These are phyloP conservation scores for Leptographium galeiforme DNA, from an alignment of 2,329 filamentous ascomycete genomes.

Conservation along the genomic window DNA sequence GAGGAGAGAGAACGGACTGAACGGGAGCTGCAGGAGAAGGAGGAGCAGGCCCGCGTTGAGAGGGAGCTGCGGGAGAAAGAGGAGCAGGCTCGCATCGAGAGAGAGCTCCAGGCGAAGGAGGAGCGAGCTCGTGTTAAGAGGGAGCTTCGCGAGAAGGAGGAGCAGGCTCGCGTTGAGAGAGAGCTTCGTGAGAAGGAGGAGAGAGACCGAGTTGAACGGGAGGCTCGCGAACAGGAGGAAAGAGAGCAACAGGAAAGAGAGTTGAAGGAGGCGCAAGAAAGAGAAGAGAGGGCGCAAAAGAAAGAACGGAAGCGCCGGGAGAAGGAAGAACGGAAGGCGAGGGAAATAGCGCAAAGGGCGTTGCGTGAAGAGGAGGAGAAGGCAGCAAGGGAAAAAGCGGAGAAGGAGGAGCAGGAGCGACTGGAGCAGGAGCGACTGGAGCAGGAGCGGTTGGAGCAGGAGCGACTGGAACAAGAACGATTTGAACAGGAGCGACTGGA, in stretches of 20 bases:
- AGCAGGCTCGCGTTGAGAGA: not conserved
- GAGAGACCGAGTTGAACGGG: not conserved
- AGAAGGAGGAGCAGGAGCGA: not conserved
- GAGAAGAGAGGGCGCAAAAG: not conserved
- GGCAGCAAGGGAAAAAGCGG: not conserved
- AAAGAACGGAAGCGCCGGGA: not conserved
- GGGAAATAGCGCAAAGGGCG: not conserved
- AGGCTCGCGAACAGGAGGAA: not conserved
- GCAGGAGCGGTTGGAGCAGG: slow-evolving; percentile 1
- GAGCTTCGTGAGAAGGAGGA: not conserved
- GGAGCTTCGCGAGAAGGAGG: not conserved
- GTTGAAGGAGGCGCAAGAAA: not conserved
- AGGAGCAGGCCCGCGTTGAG: too few species aligned
- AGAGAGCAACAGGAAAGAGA: not conserved
- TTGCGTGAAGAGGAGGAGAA: too few species aligned
- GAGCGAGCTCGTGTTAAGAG: not conserved
- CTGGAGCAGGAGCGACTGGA: not conserved
- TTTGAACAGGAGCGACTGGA: too few species aligned
- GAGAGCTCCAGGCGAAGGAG: not conserved
- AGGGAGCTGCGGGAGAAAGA: too few species aligned
- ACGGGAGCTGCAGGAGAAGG: too few species aligned
- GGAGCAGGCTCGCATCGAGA: too few species aligned
- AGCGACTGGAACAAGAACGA: not conserved
- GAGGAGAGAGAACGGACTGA: too few species aligned
- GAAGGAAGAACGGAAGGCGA: too few species aligned